Evolutionary conservation across 2,329 filamentous ascomycete genomes (phyloP).

Genomic region (Ophiostoma quercus): DNA sequence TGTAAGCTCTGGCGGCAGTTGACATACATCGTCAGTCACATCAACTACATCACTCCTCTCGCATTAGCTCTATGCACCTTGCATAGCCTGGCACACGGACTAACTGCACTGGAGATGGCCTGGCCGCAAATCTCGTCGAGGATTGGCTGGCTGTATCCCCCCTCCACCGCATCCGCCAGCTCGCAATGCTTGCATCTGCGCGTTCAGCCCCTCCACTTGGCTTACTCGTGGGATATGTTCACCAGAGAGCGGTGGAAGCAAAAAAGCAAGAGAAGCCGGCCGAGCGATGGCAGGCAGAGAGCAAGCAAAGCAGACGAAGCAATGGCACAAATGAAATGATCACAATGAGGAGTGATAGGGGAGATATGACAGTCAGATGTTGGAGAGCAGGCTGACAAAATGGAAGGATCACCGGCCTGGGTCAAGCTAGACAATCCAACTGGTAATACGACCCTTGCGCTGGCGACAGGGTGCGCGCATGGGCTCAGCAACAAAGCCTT

Average conservation of each 20-base stretch:
- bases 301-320: not conserved
- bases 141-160: not conserved
- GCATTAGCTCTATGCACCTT: constrained; percentile 9
- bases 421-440: not conserved
- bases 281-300: not conserved
- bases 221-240: not conserved
- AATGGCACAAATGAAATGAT: not conserved
- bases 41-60: not conserved
- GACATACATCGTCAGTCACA: not conserved
- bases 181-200: not conserved
- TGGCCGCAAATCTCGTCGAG: not conserved
- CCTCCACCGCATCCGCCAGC: not conserved
- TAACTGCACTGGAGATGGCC: not conserved
- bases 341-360: not conserved
- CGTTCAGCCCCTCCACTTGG: not conserved
- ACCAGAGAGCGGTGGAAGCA: not conserved
- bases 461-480: not conserved
- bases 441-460: not conserved
- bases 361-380: not conserved
- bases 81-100: not conserved
- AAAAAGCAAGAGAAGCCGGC: not conserved
- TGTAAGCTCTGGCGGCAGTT: not conserved
- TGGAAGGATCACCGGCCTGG: not conserved
- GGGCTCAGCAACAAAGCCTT: not conserved
- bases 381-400: not conserved